Base-by-base conservation (phyloP, 192 early-diverging fungal species). In the Chytriomyces sp. region DNA sequence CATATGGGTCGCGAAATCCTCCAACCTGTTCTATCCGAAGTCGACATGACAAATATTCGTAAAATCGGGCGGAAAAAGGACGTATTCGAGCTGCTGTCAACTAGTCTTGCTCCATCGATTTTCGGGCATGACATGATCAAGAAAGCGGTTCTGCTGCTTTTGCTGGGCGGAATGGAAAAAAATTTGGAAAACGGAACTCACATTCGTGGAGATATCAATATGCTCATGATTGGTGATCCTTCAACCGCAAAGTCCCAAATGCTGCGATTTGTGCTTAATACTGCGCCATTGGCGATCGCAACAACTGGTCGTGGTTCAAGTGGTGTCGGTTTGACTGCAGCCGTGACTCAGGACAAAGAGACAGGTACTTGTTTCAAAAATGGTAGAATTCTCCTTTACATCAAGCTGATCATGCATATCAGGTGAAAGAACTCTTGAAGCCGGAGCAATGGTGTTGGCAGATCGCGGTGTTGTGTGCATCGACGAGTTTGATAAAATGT, bases 401-500 rank as follows among this genome's bases (percentile, higher is more conserved):
- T 57, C 16, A 57, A 20, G 53, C 53, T 57, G 13, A 6, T 1
- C 8, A 24, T 35, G 64, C 7, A 35, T 35, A 1, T 6, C 28
- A 83, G 94, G 96, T 75, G 96, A 98, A 82, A 86, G 94, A 44
- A 90, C 91, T 48, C 81, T 99, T 69, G 98, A 99, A 79, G 98
- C 96, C 2, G 98, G 98, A 69, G 98, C 98, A 10, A 97, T 99
- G 98, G 97, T 99, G 16, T 84, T 99, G 53, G 97, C 95, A 6
- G 98, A 99, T 80, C 88, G 95, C 28, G 98, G 98, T 60, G 91
- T 99, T 47, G 94, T 97, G 11, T 99, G 98, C 82, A 98, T 99
- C 70, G 98, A 99, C 87, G 98, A 99, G 84, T 99, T 99, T 82
- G 98, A 99, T 87, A 99, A 99, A 80, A 99, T 99, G 98, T 93